Base-by-base conservation (phyloP, 2,329 filamentous ascomycete genomes). In the Sporothrix phasma region DNA sequence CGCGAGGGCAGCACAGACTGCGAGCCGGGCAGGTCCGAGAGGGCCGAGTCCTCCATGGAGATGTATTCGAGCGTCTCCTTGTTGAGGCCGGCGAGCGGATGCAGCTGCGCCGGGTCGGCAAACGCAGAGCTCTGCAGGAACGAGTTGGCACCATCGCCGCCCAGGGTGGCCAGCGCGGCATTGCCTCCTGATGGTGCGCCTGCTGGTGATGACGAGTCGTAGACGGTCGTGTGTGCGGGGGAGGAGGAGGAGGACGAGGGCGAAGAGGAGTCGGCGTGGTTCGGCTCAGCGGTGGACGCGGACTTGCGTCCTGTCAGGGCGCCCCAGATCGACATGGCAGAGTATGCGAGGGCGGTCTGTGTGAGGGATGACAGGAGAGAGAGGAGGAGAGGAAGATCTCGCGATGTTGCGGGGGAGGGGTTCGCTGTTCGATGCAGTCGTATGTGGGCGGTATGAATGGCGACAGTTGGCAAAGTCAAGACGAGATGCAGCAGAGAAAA, bases 51-150 rank as follows among this genome's bases (percentile, higher is more conserved):
- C 78, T 99, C 94, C 72, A 99, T 87, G 29, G 88, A 88, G 69
- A 99, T 84, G 77, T 99, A 99, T 76, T 99, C 94, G 72, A 99
- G 87, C 0, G 89, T 90, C 71, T 96, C 90, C 79, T 90, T 87
- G 79, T 97, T 92, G 67, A 99, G 80, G 69, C 94, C 94, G 63
- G 94, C 92, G 64, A 99, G 87, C 53, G 95, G 94, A 76, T 99
- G 94, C 71, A 99, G 82, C 75, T 89, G 84, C 68, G 92, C 86
- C 10, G 93, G 90, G 76, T 99, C 94, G 75, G 92, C 85, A 71
- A 94, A 88, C 64, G 87, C 77, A 65, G 88, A 86, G 71, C 81
- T 84, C 72, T 85, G 87, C 66, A 97, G 85, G 77, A 99, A 97
- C 64, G 90, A 88, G 72, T 90, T 88, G 71, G 94, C 89, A 76